These are phyloP conservation scores for Corylus avellana DNA, from an alignment of 306 rosid genomes.

Conservation along the genomic window DNA sequence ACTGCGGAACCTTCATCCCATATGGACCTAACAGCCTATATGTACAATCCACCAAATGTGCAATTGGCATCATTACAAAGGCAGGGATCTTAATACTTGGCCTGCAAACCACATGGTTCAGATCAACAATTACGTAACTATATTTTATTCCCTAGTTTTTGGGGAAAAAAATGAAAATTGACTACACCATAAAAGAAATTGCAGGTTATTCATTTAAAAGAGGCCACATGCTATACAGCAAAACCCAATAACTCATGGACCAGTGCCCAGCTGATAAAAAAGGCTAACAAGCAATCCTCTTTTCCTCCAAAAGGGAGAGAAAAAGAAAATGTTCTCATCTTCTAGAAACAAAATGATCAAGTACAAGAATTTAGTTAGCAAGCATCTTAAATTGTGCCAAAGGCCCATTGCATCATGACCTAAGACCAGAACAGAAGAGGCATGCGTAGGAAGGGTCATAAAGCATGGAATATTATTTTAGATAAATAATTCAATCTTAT, in stretches of 20 bases:
- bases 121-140: conserved; percentile 16
- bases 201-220: background rate
- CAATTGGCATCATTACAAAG: conserved; percentile 78
- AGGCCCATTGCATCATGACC: no score
- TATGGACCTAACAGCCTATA: conserved; percentile 86
- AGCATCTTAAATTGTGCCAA: no score
- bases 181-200: background rate
- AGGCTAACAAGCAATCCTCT: no score
- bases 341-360: background rate
- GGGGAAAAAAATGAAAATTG: background rate
- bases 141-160: background rate
- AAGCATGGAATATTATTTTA: no score
- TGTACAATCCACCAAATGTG: conserved; percentile 75
- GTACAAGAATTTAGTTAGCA: no score
- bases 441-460: no score
- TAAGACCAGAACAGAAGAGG: no score
- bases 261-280: background rate
- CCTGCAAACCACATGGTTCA: conserved; percentile 63
- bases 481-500: no score
- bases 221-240: conserved; percentile 9
- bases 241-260: conserved; percentile 1
- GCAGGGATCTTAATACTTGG: conserved; percentile 88
- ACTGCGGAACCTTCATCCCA: conserved; percentile 97
- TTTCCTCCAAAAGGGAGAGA: no score
- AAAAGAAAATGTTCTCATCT: background rate